phyloP scores from a whole-genome alignment of 2,329 filamentous ascomycete genomes.

The Nothopassalora personata region DNA sequence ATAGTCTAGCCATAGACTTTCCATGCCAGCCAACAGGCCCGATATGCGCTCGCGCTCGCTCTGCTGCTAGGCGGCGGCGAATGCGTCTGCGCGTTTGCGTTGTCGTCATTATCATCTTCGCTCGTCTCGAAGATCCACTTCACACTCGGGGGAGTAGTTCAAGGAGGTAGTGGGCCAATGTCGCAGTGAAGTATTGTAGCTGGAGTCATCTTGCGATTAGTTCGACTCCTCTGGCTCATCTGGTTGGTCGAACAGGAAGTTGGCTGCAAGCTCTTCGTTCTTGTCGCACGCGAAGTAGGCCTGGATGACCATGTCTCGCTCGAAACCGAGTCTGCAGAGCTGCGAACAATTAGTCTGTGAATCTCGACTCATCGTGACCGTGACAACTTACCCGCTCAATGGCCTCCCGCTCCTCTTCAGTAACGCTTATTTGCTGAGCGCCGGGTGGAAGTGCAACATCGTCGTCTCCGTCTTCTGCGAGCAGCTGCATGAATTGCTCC shows the following conservation, averaged over 20 bases:
- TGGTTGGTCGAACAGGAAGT: constrained; percentile 96
- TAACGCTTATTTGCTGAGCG: constrained; percentile 83
- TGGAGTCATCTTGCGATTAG: not conserved
- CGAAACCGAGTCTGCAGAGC: constrained; percentile 89
- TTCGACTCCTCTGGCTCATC: constrained; percentile 55
- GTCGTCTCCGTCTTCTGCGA: constrained; percentile 78
- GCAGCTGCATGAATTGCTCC: constrained; percentile 83
- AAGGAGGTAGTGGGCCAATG: not conserved
- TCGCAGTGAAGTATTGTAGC: not conserved
- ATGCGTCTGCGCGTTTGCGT: not conserved
- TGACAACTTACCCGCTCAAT: constrained; percentile 74
- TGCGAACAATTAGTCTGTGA: constrained; percentile 35
- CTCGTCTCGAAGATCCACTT: not conserved
- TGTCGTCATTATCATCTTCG: not conserved
- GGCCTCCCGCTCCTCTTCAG: constrained; percentile 91
- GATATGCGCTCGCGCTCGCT: not conserved
- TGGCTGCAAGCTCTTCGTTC: constrained; percentile 96
- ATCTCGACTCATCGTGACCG: not conserved
- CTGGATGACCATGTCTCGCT: constrained; percentile 89
- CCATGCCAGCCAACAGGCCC: not conserved
- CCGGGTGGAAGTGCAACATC: constrained; percentile 82
- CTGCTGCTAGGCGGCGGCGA: not conserved
- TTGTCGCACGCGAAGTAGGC: constrained; percentile 99
- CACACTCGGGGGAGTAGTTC: not conserved
- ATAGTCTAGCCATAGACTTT: not conserved